phyloP scores from a whole-genome alignment of 192 early-diverging fungal species.

The Backusella liffmaniae region DNA sequence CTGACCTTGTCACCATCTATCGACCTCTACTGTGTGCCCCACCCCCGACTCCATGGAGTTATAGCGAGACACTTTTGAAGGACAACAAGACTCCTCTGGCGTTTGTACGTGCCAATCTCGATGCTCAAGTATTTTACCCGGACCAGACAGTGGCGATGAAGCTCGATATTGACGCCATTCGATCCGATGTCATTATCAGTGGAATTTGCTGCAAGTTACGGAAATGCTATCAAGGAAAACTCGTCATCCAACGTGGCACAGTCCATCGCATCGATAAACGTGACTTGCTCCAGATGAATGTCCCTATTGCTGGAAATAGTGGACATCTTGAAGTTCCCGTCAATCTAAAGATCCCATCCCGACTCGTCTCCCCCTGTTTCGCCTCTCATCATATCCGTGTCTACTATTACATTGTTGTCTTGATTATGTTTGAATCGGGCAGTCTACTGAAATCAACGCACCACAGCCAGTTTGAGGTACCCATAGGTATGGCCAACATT shows the following conservation, averaged over 20 bases:
- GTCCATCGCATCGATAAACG: conserved; percentile 20
- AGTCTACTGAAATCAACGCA: conserved; percentile 26
- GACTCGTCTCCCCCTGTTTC: conserved; percentile 29
- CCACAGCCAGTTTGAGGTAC: conserved; percentile 14
- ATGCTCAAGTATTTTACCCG: conserved; percentile 27
- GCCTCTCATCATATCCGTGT: conserved; percentile 24
- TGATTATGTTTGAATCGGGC: conserved; percentile 18
- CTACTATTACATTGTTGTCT: conserved; percentile 23
- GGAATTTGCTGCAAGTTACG: conserved; percentile 13
- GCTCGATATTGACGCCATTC: background rate
- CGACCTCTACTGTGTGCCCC: conserved; percentile 37
- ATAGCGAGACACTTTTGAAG: conserved; percentile 23
- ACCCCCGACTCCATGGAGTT: conserved; percentile 21
- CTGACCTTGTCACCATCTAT: conserved; percentile 32
- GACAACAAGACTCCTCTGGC: conserved; percentile 19
- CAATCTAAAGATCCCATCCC: conserved; percentile 21
- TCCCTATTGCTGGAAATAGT: background rate
- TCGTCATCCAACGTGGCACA: conserved; percentile 17
- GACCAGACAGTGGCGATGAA: conserved; percentile 8
- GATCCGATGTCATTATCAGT: conserved; percentile 3
- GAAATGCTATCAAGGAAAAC: conserved; percentile 29
- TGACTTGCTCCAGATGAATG: background rate
- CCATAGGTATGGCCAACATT: conserved; percentile 23
- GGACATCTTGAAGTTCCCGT: background rate
- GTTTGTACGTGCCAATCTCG: conserved; percentile 15